Percentiles rank a stretch among this genome's conserved stretches.
These are phyloP conservation scores for Goffeauzyma gilvescens DNA, from an alignment of 768 basidiomycete species.

Conservation along the genomic window DNA sequence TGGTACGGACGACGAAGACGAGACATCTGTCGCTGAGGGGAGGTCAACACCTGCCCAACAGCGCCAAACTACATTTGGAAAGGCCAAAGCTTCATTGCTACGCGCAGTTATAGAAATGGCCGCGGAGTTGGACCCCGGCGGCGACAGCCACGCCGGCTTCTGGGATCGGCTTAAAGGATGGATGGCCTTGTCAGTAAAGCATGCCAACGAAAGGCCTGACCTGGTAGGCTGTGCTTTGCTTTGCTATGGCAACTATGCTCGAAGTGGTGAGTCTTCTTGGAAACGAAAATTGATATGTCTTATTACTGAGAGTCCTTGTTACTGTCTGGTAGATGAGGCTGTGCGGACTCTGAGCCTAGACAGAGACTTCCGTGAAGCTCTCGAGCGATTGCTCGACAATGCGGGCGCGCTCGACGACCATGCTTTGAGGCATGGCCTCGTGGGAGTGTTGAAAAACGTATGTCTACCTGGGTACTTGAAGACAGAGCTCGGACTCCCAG, in stretches of 20 bases:
- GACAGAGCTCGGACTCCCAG: conserved; percentile 40
- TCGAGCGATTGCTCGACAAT: too few relatives aligned
- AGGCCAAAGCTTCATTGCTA: conserved; percentile 11
- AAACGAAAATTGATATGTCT: too few relatives aligned
- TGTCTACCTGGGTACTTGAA: conserved; percentile 43
- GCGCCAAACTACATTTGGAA: neutral
- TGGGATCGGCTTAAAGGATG: neutral
- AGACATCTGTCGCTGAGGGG: neutral
- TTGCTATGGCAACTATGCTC: conserved; percentile 17
- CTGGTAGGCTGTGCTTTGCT: conserved; percentile 17
- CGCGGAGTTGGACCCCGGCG: neutral
- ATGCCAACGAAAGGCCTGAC: conserved; percentile 12
- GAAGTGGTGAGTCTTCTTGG: conserved; percentile 14
- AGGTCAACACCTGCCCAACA: neutral
- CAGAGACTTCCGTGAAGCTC: too few relatives aligned
- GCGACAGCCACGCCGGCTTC: conserved; percentile 3
- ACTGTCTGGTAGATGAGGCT: too few relatives aligned
- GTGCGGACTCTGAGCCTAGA: too few relatives aligned
- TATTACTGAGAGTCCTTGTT: too few relatives aligned
- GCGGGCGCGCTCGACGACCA: conserved; percentile 40
- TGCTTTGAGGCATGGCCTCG: too few relatives aligned
- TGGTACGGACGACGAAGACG: neutral
- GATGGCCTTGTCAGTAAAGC: too few relatives aligned
- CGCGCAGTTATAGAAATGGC: conserved; percentile 11
- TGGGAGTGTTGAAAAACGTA: conserved; percentile 72